These are phyloP conservation scores for Malassezia japonica DNA, from an alignment of 1,284 basidiomycete species.

Conservation along the genomic window DNA sequence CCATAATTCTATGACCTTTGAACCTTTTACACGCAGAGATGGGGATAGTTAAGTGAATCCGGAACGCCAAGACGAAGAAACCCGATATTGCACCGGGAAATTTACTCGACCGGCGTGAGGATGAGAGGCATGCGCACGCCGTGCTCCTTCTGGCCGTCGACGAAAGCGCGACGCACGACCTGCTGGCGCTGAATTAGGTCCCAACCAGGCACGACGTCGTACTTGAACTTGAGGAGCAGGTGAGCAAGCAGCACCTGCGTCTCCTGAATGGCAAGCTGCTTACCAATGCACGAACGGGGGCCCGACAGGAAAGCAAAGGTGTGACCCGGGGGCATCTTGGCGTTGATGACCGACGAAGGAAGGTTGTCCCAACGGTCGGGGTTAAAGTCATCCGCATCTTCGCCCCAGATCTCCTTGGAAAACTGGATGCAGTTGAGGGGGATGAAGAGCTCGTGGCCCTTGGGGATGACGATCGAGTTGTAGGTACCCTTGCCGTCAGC, in stretches of 20 bases:
- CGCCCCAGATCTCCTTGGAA: slow-evolving; percentile 28
- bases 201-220: slow-evolving; percentile 17
- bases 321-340: slow-evolving; percentile 19
- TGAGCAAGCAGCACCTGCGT: slow-evolving; percentile 16
- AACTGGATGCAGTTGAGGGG: slow-evolving; percentile 32
- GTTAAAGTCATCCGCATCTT: slow-evolving; percentile 31
- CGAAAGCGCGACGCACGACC: slow-evolving; percentile 17
- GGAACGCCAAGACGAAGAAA: too few species aligned
- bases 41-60: too few species aligned
- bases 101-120: slow-evolving; percentile 4
- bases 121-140: slow-evolving; percentile 19
- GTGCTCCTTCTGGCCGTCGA: slow-evolving; percentile 14
- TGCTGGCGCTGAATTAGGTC: slow-evolving; percentile 16
- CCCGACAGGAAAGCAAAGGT: slow-evolving; percentile 16
- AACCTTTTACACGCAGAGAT: too few species aligned
- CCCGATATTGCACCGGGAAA: too few species aligned
- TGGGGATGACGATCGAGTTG: slow-evolving; percentile 24
- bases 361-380: slow-evolving; percentile 37
- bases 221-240: slow-evolving; percentile 14
- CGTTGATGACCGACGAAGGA: slow-evolving; percentile 18
- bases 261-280: slow-evolving; percentile 14
- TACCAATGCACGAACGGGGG: slow-evolving; percentile 17
- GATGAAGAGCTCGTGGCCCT: slow-evolving; percentile 30
- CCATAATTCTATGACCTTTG: neutral
- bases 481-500: slow-evolving; percentile 41